Conservation (phyloP, 495 filamentous ascomycete species). For the Podospora australis region DNA sequence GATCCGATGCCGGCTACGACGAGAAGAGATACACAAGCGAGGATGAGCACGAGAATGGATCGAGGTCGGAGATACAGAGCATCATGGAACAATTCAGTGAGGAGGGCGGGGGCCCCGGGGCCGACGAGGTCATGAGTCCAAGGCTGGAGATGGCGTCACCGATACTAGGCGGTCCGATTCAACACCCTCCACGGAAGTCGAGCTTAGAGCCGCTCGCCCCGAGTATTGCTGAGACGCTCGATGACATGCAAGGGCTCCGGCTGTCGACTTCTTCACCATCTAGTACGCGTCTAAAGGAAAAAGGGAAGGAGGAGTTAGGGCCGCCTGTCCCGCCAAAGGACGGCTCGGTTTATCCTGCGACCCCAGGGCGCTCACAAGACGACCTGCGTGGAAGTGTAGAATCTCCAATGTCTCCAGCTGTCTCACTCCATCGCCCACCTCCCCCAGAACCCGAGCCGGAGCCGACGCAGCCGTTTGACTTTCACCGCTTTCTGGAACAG, state of each 20-base stretch:
- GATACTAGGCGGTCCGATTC: constrained; percentile 51
- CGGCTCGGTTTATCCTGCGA: constrained; percentile 27
- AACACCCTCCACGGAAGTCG: constrained; percentile 76
- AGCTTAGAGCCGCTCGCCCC: constrained; percentile 68
- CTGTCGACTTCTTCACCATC: constrained; percentile 34
- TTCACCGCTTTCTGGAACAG: constrained; percentile 94
- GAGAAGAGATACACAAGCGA: constrained; percentile 46
- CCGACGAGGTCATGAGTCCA: constrained; percentile 78
- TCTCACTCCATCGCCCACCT: constrained; percentile 59
- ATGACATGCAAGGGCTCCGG: constrained; percentile 41
- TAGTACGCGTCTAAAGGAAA: constrained; percentile 32
- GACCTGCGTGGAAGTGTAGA: constrained; percentile 29
- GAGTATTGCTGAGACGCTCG: constrained; percentile 35
- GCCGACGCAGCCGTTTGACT: constrained; percentile 88
- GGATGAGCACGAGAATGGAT: constrained; percentile 57
- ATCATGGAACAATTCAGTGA: constrained; percentile 88
- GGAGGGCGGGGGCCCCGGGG: constrained; percentile 55
- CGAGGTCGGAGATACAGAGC: constrained; percentile 82
- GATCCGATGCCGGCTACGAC: constrained; percentile 51
- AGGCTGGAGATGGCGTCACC: constrained; percentile 66
- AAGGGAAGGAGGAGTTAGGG: constrained; percentile 37
- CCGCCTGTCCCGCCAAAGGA: constrained; percentile 49
- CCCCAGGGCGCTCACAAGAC: constrained; percentile 27
- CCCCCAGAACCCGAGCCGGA: constrained; percentile 86
- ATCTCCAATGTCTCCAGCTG: constrained; percentile 42